phyloP scores from a whole-genome alignment of 352 stramenopile genomes.

The Globisporangium nagaii region DNA sequence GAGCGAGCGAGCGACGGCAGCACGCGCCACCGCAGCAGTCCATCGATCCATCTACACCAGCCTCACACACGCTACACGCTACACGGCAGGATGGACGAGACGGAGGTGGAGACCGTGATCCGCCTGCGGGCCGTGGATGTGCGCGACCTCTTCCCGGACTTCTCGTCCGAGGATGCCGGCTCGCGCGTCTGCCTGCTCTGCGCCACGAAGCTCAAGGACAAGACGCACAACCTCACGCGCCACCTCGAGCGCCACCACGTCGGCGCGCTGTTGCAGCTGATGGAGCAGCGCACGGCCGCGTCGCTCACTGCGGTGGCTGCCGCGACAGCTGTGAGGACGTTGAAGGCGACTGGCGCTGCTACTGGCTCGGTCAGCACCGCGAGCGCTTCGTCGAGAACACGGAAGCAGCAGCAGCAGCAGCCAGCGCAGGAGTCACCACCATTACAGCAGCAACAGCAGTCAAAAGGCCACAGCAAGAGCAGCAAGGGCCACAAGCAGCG shows the following conservation, averaged over 20 bases:
- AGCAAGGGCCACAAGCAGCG: background rate
- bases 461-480: background rate
- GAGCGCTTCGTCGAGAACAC: background rate
- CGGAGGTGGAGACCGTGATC: constrained; percentile 47
- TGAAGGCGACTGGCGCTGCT: background rate
- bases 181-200: constrained; percentile 47
- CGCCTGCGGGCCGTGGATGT: constrained; percentile 45
- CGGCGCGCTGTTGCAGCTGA: constrained; percentile 36
- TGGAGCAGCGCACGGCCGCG: constrained; percentile 35
- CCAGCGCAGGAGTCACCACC: background rate
- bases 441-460: background rate
- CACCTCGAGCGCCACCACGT: constrained; percentile 52
- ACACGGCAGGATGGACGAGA: constrained; percentile 34
- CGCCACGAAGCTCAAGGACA: constrained; percentile 45
- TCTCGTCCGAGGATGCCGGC: constrained; percentile 27
- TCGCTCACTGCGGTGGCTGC: constrained; percentile 13
- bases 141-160: constrained; percentile 38
- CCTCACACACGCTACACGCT: background rate
- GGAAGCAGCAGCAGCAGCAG: constrained; percentile 6
- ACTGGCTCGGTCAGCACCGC: background rate
- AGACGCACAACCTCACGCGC: constrained; percentile 61
- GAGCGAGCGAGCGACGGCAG: no score
- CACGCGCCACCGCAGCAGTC: no score
- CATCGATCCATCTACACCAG: background rate
- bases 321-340: constrained; percentile 2